Percentiles rank a stretch among this genome's conserved stretches.
Evolutionary conservation across 2,329 filamentous ascomycete genomes (phyloP).

Genomic region (Cordyceps sp.): DNA sequence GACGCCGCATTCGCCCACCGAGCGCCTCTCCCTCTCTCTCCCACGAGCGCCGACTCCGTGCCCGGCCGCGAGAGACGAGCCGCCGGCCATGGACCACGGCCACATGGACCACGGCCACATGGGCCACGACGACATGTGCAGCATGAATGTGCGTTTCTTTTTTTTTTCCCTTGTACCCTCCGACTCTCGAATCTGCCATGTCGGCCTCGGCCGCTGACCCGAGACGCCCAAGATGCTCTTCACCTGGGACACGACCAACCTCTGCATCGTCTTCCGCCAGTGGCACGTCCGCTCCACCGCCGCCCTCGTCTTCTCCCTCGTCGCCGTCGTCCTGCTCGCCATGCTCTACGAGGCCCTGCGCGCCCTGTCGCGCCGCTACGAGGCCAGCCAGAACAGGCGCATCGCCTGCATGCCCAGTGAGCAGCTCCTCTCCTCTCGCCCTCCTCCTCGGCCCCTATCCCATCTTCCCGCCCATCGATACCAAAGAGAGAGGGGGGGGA

Average conservation of each 20-base stretch:
- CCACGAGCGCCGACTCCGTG: no score
- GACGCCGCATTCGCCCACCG: no score
- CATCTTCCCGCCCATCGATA: not conserved
- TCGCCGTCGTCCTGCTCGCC: slow-evolving; percentile 66
- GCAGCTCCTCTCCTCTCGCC: slow-evolving; percentile 9
- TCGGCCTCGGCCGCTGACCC: no score
- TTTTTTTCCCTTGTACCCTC: no score
- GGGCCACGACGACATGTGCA: slow-evolving; percentile 54
- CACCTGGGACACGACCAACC: slow-evolving; percentile 83
- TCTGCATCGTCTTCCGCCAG: slow-evolving; percentile 87
- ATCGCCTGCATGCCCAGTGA: slow-evolving; percentile 36
- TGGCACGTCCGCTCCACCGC: slow-evolving; percentile 70
- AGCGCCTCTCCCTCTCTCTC: not conserved
- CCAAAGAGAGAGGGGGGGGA: no score
- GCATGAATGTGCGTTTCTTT: slow-evolving; percentile 63
- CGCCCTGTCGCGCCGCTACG: slow-evolving; percentile 60
- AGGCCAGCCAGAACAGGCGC: slow-evolving; percentile 34
- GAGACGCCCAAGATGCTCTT: slow-evolving; percentile 99
- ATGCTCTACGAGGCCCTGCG: slow-evolving; percentile 90
- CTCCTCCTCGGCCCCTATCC: not conserved
- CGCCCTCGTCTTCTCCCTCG: slow-evolving; percentile 65
- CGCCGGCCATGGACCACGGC: slow-evolving; percentile 28
- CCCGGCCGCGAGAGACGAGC: no score
- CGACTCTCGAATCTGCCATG: no score
- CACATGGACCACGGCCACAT: slow-evolving; percentile 25